Conservation (phyloP, 345 rosid genomes). For the Camelina neglecta region DNA sequence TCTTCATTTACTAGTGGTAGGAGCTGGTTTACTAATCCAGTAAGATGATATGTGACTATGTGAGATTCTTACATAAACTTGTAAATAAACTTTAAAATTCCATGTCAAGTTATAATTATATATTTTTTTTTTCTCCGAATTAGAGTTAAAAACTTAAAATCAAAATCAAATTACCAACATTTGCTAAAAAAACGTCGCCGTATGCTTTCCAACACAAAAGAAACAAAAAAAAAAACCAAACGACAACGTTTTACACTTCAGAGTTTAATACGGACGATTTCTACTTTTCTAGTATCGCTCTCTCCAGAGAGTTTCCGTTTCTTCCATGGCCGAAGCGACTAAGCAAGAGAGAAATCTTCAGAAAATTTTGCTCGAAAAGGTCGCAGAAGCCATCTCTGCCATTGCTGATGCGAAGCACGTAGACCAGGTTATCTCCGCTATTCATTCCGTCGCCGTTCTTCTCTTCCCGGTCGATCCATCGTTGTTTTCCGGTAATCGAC, state of each 20-base stretch:
- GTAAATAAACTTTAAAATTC: too few species aligned
- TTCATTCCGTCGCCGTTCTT: conserved; percentile 75
- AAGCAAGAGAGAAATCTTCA: conserved; percentile 36
- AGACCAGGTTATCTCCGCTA: conserved; percentile 71
- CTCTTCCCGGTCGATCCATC: conserved; percentile 74
- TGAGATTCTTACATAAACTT: too few species aligned
- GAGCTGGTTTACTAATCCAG: too few species aligned
- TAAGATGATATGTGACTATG: too few species aligned
- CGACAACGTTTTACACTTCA: not conserved
- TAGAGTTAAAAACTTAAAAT: too few species aligned
- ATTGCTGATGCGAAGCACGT: conserved; percentile 69
- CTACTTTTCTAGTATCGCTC: not conserved
- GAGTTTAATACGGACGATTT: not conserved
- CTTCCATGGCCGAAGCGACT: conserved; percentile 44
- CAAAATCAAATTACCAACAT: too few species aligned
- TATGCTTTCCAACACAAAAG: not conserved
- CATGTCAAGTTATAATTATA: too few species aligned
- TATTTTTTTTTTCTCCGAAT: too few species aligned
- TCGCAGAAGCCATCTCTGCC: conserved; percentile 58
- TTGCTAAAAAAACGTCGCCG: not conserved
- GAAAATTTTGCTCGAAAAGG: conserved; percentile 54
- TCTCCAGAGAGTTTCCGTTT: not conserved
- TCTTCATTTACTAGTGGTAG: too few species aligned
- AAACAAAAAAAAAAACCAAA: not conserved
- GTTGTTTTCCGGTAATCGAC: conserved; percentile 55